phyloP scores from a whole-genome alignment of 331 rosid genomes.

The Rhamnella rubrinervis region DNA sequence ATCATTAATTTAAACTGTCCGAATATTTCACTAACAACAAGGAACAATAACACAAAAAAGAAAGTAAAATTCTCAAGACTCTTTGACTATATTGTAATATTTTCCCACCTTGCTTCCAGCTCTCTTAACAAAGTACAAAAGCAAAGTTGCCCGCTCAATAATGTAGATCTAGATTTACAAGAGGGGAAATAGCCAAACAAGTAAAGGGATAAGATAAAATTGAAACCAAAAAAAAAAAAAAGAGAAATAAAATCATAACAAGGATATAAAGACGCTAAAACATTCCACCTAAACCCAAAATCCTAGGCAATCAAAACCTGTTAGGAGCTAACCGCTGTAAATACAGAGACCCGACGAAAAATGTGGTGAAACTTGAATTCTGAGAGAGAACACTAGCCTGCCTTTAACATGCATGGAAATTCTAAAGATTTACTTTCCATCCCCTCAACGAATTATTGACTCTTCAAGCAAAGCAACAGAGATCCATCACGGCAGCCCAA shows the following conservation, averaged over 20 bases:
- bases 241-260: slow-evolving; percentile 9
- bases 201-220: slow-evolving; percentile 8
- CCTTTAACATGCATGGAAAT: slow-evolving; percentile 35
- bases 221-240: background rate
- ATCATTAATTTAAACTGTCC: too few species aligned
- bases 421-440: slow-evolving; percentile 36
- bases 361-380: slow-evolving; percentile 39
- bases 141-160: slow-evolving; percentile 44
- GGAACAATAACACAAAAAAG: background rate
- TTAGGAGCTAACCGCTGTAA: slow-evolving; percentile 57
- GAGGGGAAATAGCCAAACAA: slow-evolving; percentile 54
- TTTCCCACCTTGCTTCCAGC: slow-evolving; percentile 70
- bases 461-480: slow-evolving; percentile 36
- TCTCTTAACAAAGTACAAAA: slow-evolving; percentile 44
- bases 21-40: too few species aligned
- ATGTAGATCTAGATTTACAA: slow-evolving; percentile 54
- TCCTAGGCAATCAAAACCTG: slow-evolving; percentile 55
- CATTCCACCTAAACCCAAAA: slow-evolving; percentile 54
- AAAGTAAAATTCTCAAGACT: slow-evolving; percentile 19
- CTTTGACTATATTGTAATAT: slow-evolving; percentile 53
- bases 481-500: slow-evolving; percentile 35
- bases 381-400: slow-evolving; percentile 36
- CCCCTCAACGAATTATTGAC: slow-evolving; percentile 42
- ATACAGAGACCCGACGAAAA: slow-evolving; percentile 35
- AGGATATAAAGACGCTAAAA: slow-evolving; percentile 35